These are phyloP conservation scores for Hypoxylon fragiforme DNA, from an alignment of 495 filamentous ascomycete genomes.

Conservation along the genomic window DNA sequence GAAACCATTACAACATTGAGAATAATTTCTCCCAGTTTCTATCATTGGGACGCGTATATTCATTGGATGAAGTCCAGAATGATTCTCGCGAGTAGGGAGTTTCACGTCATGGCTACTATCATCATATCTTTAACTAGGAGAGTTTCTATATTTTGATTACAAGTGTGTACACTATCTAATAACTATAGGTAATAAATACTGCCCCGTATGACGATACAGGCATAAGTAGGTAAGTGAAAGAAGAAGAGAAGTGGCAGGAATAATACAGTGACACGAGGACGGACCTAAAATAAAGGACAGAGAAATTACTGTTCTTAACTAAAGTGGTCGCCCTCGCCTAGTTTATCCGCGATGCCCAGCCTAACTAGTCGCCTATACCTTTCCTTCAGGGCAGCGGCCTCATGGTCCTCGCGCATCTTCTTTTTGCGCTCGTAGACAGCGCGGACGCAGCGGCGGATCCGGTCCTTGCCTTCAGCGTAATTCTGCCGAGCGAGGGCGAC, in stretches of 20 bases:
- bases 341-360: conserved; percentile 45
- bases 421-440: conserved; percentile 95
- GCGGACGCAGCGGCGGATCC: conserved; percentile 74
- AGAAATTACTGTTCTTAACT: conserved; percentile 33
- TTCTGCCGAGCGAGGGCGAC: conserved; percentile 84
- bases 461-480: conserved; percentile 76
- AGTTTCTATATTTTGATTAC: too few species aligned
- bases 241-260: neutral
- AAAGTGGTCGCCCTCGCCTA: conserved; percentile 55
- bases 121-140: too few species aligned
- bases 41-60: too few species aligned
- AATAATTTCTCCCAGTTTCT: too few species aligned
- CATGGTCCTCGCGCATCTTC: conserved; percentile 62
- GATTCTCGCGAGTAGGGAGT: too few species aligned
- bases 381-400: conserved; percentile 54
- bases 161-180: too few species aligned
- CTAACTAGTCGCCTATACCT: conserved; percentile 48
- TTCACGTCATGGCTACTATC: too few species aligned
- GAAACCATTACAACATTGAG: too few species aligned
- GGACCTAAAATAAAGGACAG: neutral
- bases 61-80: too few species aligned
- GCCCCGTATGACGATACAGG: too few species aligned
- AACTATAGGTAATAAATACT: too few species aligned
- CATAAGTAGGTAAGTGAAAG: neutral
- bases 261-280: neutral